Conservation (phyloP, 2,329 filamentous ascomycete species). For the Peltaster fructicola region DNA sequence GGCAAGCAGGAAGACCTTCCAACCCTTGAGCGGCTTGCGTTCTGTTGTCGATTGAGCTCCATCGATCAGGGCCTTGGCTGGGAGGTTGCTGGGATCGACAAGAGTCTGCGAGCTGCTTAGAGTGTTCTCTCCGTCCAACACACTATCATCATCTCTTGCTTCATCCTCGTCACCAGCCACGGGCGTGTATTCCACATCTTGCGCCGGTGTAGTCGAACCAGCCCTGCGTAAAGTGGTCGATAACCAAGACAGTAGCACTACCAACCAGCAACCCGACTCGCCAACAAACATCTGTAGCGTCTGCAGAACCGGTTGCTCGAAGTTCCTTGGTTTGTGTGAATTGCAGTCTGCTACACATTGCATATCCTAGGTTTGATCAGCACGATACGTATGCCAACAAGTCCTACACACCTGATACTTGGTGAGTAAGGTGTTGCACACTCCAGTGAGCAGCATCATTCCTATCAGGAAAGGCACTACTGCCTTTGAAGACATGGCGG, state of each 20-base stretch:
- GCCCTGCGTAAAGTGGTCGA: slow-evolving; percentile 32
- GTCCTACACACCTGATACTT: slow-evolving; percentile 63
- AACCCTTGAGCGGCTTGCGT: slow-evolving; percentile 44
- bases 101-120: slow-evolving; percentile 18
- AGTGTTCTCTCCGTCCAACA: slow-evolving; percentile 23
- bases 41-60: slow-evolving; percentile 28
- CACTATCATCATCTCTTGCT: slow-evolving; percentile 16
- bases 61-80: slow-evolving; percentile 36
- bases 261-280: slow-evolving; percentile 90
- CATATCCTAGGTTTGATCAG: slow-evolving; percentile 49
- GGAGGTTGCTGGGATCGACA: slow-evolving; percentile 21
- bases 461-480: slow-evolving; percentile 71
- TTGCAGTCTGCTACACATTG: slow-evolving; percentile 90
- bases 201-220: slow-evolving; percentile 8
- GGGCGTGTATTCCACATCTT: slow-evolving; percentile 14
- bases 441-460: slow-evolving; percentile 93
- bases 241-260: slow-evolving; percentile 53
- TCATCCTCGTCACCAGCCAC: slow-evolving; percentile 19
- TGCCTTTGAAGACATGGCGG: slow-evolving; percentile 45
- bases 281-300: slow-evolving; percentile 96
- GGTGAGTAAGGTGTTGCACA: slow-evolving; percentile 91
- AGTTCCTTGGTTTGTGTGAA: slow-evolving; percentile 48
- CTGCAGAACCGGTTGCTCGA: slow-evolving; percentile 92
- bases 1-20: slow-evolving; percentile 56
- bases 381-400: slow-evolving; percentile 1